Percentiles rank a stretch among this genome's conserved stretches.
Evolutionary conservation across 2,329 filamentous ascomycete species (phyloP).

Genomic region (Beauveria brongniartii): DNA sequence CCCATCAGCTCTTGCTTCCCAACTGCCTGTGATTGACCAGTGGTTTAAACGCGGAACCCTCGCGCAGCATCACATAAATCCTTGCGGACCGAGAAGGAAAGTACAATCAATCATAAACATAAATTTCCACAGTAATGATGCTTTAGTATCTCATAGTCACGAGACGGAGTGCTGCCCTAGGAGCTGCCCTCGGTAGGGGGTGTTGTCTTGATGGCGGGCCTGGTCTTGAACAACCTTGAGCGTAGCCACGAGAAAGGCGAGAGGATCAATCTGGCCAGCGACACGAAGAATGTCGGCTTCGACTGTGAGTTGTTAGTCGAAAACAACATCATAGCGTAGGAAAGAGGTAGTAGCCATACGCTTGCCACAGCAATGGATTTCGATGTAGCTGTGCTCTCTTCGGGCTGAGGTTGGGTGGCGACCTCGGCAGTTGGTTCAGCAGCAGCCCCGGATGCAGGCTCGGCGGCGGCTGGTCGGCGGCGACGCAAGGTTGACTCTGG

Average conservation of each 20-base stretch:
- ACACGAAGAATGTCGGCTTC: conserved; percentile 8
- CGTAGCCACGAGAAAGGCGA: conserved; percentile 12
- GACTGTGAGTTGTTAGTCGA: conserved; percentile 5
- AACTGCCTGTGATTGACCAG: neutral
- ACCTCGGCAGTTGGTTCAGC: neutral
- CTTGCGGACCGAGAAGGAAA: neutral
- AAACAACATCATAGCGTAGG: neutral
- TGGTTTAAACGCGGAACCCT: conserved; percentile 1
- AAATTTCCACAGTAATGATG: conserved; percentile 10
- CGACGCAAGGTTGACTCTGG: no score
- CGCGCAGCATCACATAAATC: conserved; percentile 4
- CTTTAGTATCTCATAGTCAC: conserved; percentile 6
- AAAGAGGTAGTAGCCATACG: neutral
- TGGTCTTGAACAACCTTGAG: conserved; percentile 6
- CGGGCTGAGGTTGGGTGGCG: neutral
- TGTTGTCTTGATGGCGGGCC: neutral
- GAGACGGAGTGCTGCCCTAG: conserved; percentile 5
- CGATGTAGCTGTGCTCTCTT: neutral
- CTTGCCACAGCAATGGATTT: neutral
- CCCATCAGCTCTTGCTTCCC: neutral
- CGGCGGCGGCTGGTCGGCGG: neutral
- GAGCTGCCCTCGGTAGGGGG: conserved; percentile 2
- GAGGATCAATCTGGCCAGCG: conserved; percentile 7
- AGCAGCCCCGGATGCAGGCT: neutral
- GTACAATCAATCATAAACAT: conserved; percentile 9